Base-by-base conservation (phyloP, 495 filamentous ascomycete species). In the Aspergillus haitiensis region DNA sequence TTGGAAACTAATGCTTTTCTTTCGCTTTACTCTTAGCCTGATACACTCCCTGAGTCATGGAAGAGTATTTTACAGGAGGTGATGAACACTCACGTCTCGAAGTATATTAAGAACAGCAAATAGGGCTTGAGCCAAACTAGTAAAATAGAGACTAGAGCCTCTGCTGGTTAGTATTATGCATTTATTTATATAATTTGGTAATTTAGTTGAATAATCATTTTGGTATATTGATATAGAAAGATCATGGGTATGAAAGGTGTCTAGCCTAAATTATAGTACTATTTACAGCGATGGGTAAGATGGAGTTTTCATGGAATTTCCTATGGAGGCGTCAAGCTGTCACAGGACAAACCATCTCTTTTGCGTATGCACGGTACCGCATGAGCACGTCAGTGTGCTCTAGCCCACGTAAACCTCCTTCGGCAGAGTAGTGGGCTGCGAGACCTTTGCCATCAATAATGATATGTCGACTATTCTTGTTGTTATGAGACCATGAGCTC, bases 381-480 rank as follows among this genome's bases (percentile, higher is more conserved):
- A 77, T 67, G n/a, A 84, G 61, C 11, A 83, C 64, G 66, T 84
- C 80, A 6, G 81, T 82, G 34, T 71, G 57, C n/a, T 74, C 75
- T 13, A 84, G 62, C 8, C 77, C 79, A 13, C 64, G 57, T 33
- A 52, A 59, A 13, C 64, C 71, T 15, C 72, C 67, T 9, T 55
- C 68, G 35, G 76, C 75, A 44, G 76, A 75, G 42, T 79, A 81
- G 69, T 84, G 82, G 16, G 75, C 75, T 16, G 74, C 81, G 39
- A 85, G 64, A 6, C 75, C 75, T 31, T 80, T 79, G 0, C 81
- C 80, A 67, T 85, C 81, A 44, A 84, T 79, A 10, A 78, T 72
- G 33, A 80, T 70, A 50, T 72, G 68, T 9, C 48, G 65, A 32
- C 50, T 52, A 32, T 44, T 52, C 34, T 21, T 52, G 52, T 12